Base-by-base conservation (phyloP, 495 filamentous ascomycete genomes). In the Aspergillus heteromorphus region DNA sequence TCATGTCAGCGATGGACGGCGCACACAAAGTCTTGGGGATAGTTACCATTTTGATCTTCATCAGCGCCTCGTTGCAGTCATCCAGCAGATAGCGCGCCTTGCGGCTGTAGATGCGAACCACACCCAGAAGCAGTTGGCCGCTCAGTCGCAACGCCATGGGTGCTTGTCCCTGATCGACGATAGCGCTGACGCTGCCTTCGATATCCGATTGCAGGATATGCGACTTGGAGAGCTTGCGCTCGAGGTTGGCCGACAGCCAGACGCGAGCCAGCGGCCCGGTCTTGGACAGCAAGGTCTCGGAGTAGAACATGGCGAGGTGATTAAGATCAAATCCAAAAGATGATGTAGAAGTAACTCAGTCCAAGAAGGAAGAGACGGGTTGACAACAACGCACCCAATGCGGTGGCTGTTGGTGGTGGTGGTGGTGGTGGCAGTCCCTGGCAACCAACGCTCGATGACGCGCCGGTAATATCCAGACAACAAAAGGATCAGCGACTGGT, bases 31-130 rank as follows among this genome's bases (percentile, higher is more conserved):
- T 6, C 20, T 6, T 21, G 18, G 43, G n/a, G 17, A n/a, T 29
- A 53, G 80, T 21, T 79, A 96, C 92, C 92, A 97, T 93, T 67
- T 97, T 97, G 62, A 98, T 95, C 72, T 96, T 97, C 78, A 93
- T 84, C 52, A 97, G 74, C 21, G 93, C 92, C 72, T 98, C 93
- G 64, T 92, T 95, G 75, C 93, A 98, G 67, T 98, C 93, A 66
- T 97, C 93, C 36, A 97, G 74, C 13, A 98, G 77, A 68, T 98
- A 98, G 56, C 91, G 87, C 63, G 93, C 91, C 72, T 98, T 98
- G 55, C 95, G 82, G 66, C 91, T 95, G 70, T 98, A 97, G 50
- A 98, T 98, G 59, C 93, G 81, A 56, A 96, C 95, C 34, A 98
- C 93, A 73, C 93, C 93, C 50, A 98, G 79, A 58, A 98, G 75